A percentile compares a stretch with the other conserved stretches of the same genome.
Evolutionary conservation across 768 basidiomycete species (phyloP).

Genomic region (Clitopilus hobsonii): DNA sequence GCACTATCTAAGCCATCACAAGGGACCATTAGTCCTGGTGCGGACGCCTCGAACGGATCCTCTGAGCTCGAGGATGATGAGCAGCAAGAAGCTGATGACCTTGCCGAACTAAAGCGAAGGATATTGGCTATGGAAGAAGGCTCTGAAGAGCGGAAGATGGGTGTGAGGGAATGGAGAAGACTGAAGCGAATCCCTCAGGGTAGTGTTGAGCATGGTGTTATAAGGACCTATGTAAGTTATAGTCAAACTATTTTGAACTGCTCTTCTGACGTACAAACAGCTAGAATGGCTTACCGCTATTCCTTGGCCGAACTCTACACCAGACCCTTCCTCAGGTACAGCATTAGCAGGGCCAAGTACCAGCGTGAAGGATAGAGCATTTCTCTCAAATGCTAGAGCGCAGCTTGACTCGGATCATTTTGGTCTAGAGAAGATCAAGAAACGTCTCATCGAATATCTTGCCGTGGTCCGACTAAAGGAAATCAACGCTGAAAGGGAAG

Average conservation of each 20-base stretch:
- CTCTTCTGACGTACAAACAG: no score
- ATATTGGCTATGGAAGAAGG: constrained; percentile 72
- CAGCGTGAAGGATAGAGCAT: constrained; percentile 45
- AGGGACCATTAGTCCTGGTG: constrained; percentile 10
- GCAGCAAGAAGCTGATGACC: constrained; percentile 75
- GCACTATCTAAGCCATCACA: constrained; percentile 34
- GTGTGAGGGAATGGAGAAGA: constrained; percentile 77
- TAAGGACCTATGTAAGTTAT: constrained; percentile 77
- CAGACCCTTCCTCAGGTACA: constrained; percentile 7
- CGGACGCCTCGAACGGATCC: constrained; percentile 19
- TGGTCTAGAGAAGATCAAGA: constrained; percentile 90
- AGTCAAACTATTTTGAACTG: no score
- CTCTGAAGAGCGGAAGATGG: constrained; percentile 79
- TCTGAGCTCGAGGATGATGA: constrained; percentile 75
- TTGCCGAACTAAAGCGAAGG: constrained; percentile 64
- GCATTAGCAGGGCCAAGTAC: constrained; percentile 6
- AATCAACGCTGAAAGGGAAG: constrained; percentile 35
- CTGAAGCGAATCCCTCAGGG: constrained; percentile 86
- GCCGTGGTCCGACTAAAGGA: constrained; percentile 72
- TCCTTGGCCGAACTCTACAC: constrained; percentile 67
- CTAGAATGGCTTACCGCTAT: constrained; percentile 86
- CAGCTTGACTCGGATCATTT: constrained; percentile 91
- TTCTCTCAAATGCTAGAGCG: constrained; percentile 64
- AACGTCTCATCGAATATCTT: constrained; percentile 85
- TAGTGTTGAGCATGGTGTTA: constrained; percentile 87